Conservation (phyloP, 1,284 basidiomycete species). For the Cryptococcus floricola region DNA sequence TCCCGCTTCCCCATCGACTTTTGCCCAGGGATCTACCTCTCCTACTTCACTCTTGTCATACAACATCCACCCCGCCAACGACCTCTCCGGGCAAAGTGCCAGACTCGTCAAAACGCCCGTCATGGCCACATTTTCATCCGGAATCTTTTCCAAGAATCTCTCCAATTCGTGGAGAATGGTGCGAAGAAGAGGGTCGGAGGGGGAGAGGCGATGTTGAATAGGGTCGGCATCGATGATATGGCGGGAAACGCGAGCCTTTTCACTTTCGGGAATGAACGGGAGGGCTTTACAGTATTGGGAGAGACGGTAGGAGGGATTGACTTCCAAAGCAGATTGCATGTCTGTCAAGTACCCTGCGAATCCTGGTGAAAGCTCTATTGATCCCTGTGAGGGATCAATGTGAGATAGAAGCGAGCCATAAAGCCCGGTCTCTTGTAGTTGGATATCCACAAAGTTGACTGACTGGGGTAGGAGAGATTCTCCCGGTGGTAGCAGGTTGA, state of each 20-base stretch:
- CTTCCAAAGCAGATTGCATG: constrained; percentile 26
- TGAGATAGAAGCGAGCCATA: constrained; percentile 74
- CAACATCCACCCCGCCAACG: constrained; percentile 76
- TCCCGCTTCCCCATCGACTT: constrained; percentile 2
- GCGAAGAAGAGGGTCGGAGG: constrained; percentile 71
- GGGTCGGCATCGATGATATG: constrained; percentile 2
- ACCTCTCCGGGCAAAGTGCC: constrained; percentile 76
- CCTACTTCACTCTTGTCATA: constrained; percentile 16
- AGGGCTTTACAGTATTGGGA: constrained; percentile 15
- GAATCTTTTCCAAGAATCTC: constrained; percentile 76
- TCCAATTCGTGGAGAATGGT: constrained; percentile 66
- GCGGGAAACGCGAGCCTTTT: constrained; percentile 12
- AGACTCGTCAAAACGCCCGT: constrained; percentile 76
- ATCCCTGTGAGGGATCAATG: constrained; percentile 65
- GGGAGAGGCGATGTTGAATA: constrained; percentile 62
- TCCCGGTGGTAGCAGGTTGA: constrained; percentile 39
- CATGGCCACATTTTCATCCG: constrained; percentile 82
- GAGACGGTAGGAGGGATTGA: constrained; percentile 28
- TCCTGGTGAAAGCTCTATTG: constrained; percentile 70
- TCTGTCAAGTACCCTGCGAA: constrained; percentile 57
- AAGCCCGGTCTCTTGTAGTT: constrained; percentile 54
- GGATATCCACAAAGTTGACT: constrained; percentile 22
- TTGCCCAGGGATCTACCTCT: constrained; percentile 21
- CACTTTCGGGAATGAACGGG: constrained; percentile 20
- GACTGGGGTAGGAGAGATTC: constrained; percentile 9